Conservation (phyloP, 257 asterid genomes). For the Plectranthus barbatus region DNA sequence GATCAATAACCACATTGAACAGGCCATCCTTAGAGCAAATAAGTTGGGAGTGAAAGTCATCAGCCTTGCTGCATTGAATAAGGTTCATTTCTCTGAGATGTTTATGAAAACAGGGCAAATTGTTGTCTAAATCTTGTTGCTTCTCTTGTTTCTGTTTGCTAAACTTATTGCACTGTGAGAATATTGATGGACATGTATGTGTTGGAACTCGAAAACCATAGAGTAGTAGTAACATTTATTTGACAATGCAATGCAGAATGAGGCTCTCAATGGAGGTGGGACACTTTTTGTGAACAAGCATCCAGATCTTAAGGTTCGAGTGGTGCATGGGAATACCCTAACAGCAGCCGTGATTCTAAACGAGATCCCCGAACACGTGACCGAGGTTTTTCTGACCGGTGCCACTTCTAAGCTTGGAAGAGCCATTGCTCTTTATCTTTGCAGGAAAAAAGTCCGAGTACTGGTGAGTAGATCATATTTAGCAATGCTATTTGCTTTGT, state of each 20-base stretch:
- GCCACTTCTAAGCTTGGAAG: slow-evolving; percentile 98
- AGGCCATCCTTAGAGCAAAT: slow-evolving; percentile 79
- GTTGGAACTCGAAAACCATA: no score
- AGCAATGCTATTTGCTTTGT: background rate
- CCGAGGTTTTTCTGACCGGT: slow-evolving; percentile 75
- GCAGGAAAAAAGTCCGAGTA: slow-evolving; percentile 58
- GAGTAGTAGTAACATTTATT: background rate
- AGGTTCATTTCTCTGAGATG: slow-evolving; percentile 35
- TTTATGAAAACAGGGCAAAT: background rate
- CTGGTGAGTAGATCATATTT: slow-evolving; percentile 27
- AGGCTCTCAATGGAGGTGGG: slow-evolving; percentile 90
- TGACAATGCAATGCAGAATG: slow-evolving; percentile 54
- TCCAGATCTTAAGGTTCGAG: slow-evolving; percentile 68
- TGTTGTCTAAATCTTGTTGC: no score
- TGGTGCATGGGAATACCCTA: slow-evolving; percentile 87
- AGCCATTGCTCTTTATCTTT: slow-evolving; percentile 86
- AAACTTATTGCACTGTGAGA: no score
- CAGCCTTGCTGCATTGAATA: slow-evolving; percentile 93
- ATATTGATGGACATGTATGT: no score
- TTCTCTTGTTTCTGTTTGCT: no score
- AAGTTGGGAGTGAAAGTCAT: slow-evolving; percentile 87
- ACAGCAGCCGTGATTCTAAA: slow-evolving; percentile 87
- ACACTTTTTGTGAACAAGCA: slow-evolving; percentile 72
- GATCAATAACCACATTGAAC: slow-evolving; percentile 71
- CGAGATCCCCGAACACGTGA: slow-evolving; percentile 48